Base-by-base conservation (phyloP, 305 asterid genomes). In the Solanum hybrid region DNA sequence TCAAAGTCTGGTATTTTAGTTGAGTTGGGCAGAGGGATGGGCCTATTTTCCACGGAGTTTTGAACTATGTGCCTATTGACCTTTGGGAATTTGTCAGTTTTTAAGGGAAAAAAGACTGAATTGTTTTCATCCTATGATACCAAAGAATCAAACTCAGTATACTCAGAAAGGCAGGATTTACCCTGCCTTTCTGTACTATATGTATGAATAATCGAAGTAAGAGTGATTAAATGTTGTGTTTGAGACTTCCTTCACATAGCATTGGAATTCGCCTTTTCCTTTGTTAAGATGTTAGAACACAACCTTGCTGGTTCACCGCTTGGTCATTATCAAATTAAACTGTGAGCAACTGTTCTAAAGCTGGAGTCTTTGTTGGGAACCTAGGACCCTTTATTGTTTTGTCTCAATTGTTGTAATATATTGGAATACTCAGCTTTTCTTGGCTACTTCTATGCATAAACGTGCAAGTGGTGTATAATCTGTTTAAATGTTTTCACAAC, bases 131-230 rank as follows among this genome's bases (percentile, higher is more conserved):
- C 39, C 39, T 37, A 76, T 76, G 81, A 31, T 14, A 76, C n/a
- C 38, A 76, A 76, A 76, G 24, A 76, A 31, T 76, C 81, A 76
- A 76, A 31, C 79, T 27, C 33, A 73, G 22, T 73, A 27, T 27
- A 27, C 22, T 27, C 5, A 31, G 32, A 31, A 31, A 29, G 31
- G 31, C 72, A 22, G 41, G 41, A 22, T 33, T 4, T 13, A 86
- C 24, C 32, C 38, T 91, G 51, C 61, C 86, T 26, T 91, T 91
- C 7, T 38, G 29, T 79, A 84, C 32, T 89, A 89, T 73, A 14
- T 91, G 86, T 91, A 79, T 61, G 17, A 41, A n/a, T 65, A 33
- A 22, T 86, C 65, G 36, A 68, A 22, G 4, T 31, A 32, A 13
- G 39, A 24, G 77, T 34, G 37, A 76, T 6, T 76, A 76, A 32